Evolutionary conservation across 2,329 filamentous ascomycete species (phyloP), one percentile per base, ranked within the genome.

Genomic region (Penicillium sp.): DNA sequence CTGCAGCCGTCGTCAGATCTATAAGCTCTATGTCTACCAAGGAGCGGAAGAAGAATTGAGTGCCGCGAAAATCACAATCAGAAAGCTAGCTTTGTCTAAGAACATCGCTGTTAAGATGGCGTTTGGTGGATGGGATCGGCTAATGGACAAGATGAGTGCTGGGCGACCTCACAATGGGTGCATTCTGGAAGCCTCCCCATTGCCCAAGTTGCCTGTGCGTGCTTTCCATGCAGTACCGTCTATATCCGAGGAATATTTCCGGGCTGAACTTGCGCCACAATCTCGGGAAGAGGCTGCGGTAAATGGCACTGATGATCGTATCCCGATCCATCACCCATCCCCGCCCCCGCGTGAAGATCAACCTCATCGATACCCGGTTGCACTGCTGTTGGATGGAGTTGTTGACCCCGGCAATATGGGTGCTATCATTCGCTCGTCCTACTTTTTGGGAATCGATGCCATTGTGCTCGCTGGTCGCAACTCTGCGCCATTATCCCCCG

Each of bases 351-450:
- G 38, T 7, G 44, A 50, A 2, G 52, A 56, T 2, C 47, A 58
- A 27, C 52, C 14, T n/a, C 36, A 56, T 34, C 63, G 66, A 52
- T 78, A 70, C 52, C 77, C 77, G 0, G 70, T 79, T 24, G 66
- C 73, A 32, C 59, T 79, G 16, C 69, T 81, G 40, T 71, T 78
- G 9, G 74, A 78, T 49, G 73, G 73, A n/a, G 67, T 81, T 53
- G 76, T 91, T 9, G 93, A 99, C 67, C 89, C 92, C 0, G 92
- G 91, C 24, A 99, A 99, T 68, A 78, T 97, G 1, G 94, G 94
- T 40, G 91, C 87, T 21, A 93, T 97, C 56, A 81, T 97, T 42
- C 89, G 94, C 34, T 91, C 91, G 5, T 91, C 92, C 2, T 89
- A 91, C 67, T 97, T 94, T 72, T 83, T 97, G n/a, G 93, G 93